These are phyloP conservation scores for Clonostachys rhizophaga DNA, from an alignment of 2,329 filamentous ascomycete species.

Conservation along the genomic window DNA sequence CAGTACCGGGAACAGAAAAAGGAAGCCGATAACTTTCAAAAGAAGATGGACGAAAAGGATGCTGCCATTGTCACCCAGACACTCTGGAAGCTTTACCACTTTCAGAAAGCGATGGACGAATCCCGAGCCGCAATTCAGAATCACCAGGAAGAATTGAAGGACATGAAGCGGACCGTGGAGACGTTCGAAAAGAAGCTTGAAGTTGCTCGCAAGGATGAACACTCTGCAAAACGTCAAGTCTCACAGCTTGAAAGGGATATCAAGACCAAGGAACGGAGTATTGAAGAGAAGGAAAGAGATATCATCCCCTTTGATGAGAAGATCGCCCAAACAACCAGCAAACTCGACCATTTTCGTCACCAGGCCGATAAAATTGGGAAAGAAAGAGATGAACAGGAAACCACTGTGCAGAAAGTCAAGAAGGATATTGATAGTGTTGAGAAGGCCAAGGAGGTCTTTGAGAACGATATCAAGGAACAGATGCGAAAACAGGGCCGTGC, in stretches of 20 bases:
- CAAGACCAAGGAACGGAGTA: conserved; percentile 77
- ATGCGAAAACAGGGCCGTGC: conserved; percentile 84
- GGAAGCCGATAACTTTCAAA: conserved; percentile 90
- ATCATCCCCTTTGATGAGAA: conserved; percentile 92
- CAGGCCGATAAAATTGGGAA: conserved; percentile 68
- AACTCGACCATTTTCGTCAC: conserved; percentile 62
- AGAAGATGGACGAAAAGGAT: conserved; percentile 86
- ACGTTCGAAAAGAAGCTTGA: conserved; percentile 78
- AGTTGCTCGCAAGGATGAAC: conserved; percentile 77
- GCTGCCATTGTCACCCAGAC: conserved; percentile 89
- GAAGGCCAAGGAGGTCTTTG: conserved; percentile 84
- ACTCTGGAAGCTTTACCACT: conserved; percentile 94
- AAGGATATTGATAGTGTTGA: conserved; percentile 81
- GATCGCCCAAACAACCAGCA: conserved; percentile 70
- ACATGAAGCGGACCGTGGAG: conserved; percentile 83
- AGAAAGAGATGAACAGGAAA: conserved; percentile 69
- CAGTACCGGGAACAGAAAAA: conserved; percentile 96
- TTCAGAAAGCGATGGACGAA: conserved; percentile 88
- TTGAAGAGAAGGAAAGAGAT: conserved; percentile 80
- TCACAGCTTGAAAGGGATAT: conserved; percentile 80
- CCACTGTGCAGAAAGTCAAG: conserved; percentile 66
- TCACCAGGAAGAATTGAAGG: conserved; percentile 91
- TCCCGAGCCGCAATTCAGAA: conserved; percentile 87
- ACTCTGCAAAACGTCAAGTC: conserved; percentile 70
- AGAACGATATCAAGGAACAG: conserved; percentile 79